These are phyloP conservation scores for Trichoderma citrinoviride DNA, from an alignment of 2,329 filamentous ascomycete genomes.

Conservation along the genomic window DNA sequence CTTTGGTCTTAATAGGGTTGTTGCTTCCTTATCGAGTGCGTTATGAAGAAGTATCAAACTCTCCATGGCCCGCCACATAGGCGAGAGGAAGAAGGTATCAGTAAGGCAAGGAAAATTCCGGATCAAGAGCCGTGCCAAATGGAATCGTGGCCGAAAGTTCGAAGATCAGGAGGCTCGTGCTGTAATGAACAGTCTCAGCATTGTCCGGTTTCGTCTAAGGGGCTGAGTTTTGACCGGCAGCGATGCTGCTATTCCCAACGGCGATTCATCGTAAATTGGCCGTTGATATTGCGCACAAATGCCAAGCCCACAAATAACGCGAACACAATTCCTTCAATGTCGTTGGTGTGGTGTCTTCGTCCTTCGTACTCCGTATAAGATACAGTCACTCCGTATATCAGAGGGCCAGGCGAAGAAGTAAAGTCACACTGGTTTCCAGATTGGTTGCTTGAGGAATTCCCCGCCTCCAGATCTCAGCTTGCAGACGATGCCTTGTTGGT, in stretches of 20 bases:
- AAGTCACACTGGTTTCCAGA: not conserved
- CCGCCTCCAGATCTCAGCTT: not conserved
- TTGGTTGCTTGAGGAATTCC: not conserved
- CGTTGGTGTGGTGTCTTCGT: not conserved
- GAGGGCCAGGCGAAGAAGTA: not conserved
- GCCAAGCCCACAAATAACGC: not conserved
- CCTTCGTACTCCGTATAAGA: not conserved
- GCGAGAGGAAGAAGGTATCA: not conserved
- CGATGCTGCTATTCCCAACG: not conserved
- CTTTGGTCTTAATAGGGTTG: not conserved
- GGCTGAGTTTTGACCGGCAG: not conserved
- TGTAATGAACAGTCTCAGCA: not conserved
- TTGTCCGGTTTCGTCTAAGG: not conserved
- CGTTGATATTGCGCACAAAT: not conserved
- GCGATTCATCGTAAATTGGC: not conserved
- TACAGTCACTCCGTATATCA: too few species aligned
- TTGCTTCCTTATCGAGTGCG: not conserved
- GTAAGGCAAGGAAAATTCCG: not conserved
- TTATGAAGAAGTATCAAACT: not conserved
- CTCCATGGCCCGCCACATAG: not conserved
- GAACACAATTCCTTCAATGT: not conserved
- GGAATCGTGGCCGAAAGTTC: not conserved
- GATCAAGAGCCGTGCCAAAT: not conserved
- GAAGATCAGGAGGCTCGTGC: not conserved
- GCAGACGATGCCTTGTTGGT: not conserved